Percentiles rank a stretch among this genome's conserved stretches.
Conservation (phyloP, 2,329 filamentous ascomycete genomes). For the Pseudogymnoascus sp. region DNA sequence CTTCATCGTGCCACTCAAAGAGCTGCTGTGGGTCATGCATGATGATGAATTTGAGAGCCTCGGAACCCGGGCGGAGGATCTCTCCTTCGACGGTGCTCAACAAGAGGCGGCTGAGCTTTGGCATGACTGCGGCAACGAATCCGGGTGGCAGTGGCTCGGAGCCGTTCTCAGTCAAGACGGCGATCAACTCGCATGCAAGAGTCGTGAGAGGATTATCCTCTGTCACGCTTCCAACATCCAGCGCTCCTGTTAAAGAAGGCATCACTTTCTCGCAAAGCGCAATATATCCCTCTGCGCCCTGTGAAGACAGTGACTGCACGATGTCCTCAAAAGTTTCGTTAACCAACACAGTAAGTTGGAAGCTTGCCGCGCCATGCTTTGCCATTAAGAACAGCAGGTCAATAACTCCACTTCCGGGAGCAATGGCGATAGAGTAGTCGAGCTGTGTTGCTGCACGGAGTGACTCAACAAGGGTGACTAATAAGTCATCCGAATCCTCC, state of each 20-base stretch:
- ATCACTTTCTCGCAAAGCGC: constrained; percentile 78
- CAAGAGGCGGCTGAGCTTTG: constrained; percentile 76
- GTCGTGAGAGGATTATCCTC: constrained; percentile 79
- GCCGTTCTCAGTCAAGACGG: constrained; percentile 73
- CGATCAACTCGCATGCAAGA: constrained; percentile 77
- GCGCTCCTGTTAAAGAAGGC: constrained; percentile 79
- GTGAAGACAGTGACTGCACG: constrained; percentile 58
- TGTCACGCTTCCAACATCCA: constrained; percentile 80
- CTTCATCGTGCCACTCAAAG: constrained; percentile 75
- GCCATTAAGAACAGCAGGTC: constrained; percentile 83
- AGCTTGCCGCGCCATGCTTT: constrained; percentile 81
- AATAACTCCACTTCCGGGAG: constrained; percentile 64
- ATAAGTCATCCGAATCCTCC: constrained; percentile 82
- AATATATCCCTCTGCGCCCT: constrained; percentile 61
- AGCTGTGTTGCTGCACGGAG: constrained; percentile 76
- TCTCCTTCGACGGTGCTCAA: constrained; percentile 82
- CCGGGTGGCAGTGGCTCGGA: constrained; percentile 78
- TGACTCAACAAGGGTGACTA: constrained; percentile 83
- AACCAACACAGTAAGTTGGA: constrained; percentile 82
- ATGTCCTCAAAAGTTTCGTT: constrained; percentile 89
- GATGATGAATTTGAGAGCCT: constrained; percentile 82
- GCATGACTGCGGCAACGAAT: constrained; percentile 77
- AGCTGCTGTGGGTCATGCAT: constrained; percentile 85
- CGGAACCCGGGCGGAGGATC: constrained; percentile 76
- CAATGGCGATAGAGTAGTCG: constrained; percentile 67